Conservation (phyloP, 2,329 filamentous ascomycete genomes). For the Blastomyces silverae region DNA sequence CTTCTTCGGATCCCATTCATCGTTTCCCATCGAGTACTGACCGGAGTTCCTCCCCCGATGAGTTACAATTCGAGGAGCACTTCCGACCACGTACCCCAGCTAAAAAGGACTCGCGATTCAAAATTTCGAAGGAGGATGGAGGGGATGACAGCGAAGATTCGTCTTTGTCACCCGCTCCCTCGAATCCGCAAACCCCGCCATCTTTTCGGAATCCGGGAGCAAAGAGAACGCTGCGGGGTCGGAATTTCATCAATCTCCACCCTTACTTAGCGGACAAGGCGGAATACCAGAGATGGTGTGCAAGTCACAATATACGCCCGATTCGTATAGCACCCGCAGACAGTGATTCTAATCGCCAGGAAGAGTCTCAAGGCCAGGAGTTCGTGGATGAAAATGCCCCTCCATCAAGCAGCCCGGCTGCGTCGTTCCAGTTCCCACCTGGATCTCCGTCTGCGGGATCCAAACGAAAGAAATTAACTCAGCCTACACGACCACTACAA, state of each 20-base stretch:
- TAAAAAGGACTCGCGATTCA: conserved; percentile 14
- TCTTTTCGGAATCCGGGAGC: conserved; percentile 18
- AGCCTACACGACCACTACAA: neutral
- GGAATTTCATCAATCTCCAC: conserved; percentile 45
- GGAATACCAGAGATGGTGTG: conserved; percentile 39
- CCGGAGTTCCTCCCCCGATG: conserved; percentile 31
- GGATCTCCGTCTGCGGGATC: conserved; percentile 23
- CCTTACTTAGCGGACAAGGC: conserved; percentile 44
- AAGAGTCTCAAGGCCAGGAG: conserved; percentile 32
- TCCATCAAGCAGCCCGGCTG: conserved; percentile 30
- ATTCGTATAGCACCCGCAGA: conserved; percentile 30
- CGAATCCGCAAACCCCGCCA: conserved; percentile 26
- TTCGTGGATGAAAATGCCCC: conserved; percentile 30
- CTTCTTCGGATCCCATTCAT: conserved; percentile 3
- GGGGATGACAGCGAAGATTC: conserved; percentile 22
- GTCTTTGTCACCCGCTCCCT: conserved; percentile 36
- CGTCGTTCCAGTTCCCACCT: conserved; percentile 30
- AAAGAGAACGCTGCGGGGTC: conserved; percentile 36
- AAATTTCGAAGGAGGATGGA: conserved; percentile 1
- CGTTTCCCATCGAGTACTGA: neutral
- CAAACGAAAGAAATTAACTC: conserved; percentile 1
- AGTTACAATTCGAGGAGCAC: conserved; percentile 30
- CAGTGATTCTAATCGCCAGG: conserved; percentile 16
- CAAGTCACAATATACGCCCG: conserved; percentile 39
- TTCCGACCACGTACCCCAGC: conserved; percentile 16